phyloP scores from a whole-genome alignment of 148 eudicot species.

The Agrostemma githago region DNA sequence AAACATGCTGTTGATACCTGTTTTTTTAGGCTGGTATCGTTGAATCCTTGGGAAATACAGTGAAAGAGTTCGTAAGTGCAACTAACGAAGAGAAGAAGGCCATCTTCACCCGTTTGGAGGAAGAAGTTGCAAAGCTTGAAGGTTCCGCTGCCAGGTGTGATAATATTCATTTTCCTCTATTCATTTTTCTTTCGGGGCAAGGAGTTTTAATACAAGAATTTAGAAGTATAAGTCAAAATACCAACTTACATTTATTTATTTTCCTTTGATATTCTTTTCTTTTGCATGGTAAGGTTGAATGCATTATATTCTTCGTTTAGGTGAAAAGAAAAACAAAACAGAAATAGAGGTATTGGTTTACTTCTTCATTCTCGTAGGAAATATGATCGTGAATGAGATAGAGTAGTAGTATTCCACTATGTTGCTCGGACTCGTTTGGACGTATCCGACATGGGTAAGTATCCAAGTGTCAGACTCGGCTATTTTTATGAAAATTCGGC shows the following conservation, averaged over 20 bases:
- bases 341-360: slow-evolving; percentile 46
- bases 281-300: background rate
- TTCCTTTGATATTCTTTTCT: too few relatives aligned
- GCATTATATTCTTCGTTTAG: background rate
- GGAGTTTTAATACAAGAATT: background rate
- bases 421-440: too few relatives aligned
- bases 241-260: background rate
- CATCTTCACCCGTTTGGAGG: slow-evolving; percentile 52
- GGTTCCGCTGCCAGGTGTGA: slow-evolving; percentile 78
- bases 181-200: background rate
- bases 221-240: background rate
- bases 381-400: too few relatives aligned
- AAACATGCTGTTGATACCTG: background rate
- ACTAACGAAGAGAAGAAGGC: slow-evolving; percentile 68
- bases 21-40: slow-evolving; percentile 66
- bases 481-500: too few relatives aligned
- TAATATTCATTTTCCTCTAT: background rate
- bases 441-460: too few relatives aligned
- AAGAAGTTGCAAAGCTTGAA: slow-evolving; percentile 76
- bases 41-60: slow-evolving; percentile 52
- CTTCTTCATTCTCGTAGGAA: too few relatives aligned
- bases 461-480: too few relatives aligned
- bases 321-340: too few relatives aligned
- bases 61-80: slow-evolving; percentile 78
- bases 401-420: too few relatives aligned